A percentile compares a stretch with the other conserved stretches of the same genome.
Conservation (phyloP, 208 protist genomes). For the Crithidia bombi region DNA sequence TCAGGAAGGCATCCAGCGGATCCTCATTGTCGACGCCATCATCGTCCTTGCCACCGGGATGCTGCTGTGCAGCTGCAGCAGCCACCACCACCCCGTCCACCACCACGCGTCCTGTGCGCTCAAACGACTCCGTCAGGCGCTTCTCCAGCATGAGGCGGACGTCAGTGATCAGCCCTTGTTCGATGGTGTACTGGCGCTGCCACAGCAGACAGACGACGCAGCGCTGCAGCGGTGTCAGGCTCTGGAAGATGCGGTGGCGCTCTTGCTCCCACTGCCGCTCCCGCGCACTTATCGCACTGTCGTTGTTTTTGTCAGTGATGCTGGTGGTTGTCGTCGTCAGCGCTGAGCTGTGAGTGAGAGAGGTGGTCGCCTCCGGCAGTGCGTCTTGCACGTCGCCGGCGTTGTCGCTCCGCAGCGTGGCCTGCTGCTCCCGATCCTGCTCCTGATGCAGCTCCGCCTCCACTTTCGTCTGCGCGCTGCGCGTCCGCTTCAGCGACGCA, state of each 20-base stretch:
- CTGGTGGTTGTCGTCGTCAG: background rate
- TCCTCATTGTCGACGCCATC: no score
- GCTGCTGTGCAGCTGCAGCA: background rate
- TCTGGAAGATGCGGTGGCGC: slow-evolving; percentile 52
- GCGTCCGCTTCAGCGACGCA: slow-evolving; percentile 37
- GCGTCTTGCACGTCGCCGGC: background rate
- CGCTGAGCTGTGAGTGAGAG: background rate
- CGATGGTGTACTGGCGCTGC: slow-evolving; percentile 53
- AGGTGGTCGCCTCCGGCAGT: background rate
- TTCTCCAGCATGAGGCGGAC: slow-evolving; percentile 43
- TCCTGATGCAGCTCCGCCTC: slow-evolving; percentile 20
- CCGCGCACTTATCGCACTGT: background rate
- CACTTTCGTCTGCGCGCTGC: slow-evolving; percentile 13
- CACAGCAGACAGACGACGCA: slow-evolving; percentile 73
- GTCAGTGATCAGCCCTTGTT: slow-evolving; percentile 53
- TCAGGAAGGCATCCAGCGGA: slow-evolving; percentile 45
- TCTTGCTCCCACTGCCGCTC: slow-evolving; percentile 31
- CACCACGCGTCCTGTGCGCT: slow-evolving; percentile 15
- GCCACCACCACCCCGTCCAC: slow-evolving; percentile 4
- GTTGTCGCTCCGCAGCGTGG: slow-evolving; percentile 3
- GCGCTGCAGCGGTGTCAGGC: slow-evolving; percentile 65
- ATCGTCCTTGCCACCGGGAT: slow-evolving; percentile 11
- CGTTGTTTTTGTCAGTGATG: background rate
- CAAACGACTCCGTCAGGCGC: slow-evolving; percentile 19
- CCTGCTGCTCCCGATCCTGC: slow-evolving; percentile 17